phyloP scores from a whole-genome alignment of 2,329 filamentous ascomycete species.

The Pestalotiopsis sp. region DNA sequence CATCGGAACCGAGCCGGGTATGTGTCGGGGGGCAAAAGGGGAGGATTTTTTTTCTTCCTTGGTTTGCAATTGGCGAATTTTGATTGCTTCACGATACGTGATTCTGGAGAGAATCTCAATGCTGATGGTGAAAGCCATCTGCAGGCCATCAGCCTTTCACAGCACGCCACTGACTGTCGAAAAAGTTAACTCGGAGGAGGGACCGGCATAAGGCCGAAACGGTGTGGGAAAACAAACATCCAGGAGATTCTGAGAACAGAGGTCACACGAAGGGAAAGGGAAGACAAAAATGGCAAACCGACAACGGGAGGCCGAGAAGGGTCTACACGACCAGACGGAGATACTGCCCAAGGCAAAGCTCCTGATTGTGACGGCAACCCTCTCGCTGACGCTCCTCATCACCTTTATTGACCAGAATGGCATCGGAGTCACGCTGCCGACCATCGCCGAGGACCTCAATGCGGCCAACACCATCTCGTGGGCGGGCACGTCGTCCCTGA shows the following conservation, averaged over 20 bases:
- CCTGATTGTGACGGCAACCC: slow-evolving; percentile 29
- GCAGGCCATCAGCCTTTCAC: background rate
- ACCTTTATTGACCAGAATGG: slow-evolving; percentile 40
- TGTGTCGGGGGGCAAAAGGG: background rate
- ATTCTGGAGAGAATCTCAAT: background rate
- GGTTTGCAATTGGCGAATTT: background rate
- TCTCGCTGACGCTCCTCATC: slow-evolving; percentile 34
- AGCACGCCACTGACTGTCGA: background rate
- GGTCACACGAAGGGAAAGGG: background rate
- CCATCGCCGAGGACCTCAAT: slow-evolving; percentile 36
- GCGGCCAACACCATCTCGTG: slow-evolving; percentile 35
- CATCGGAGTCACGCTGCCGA: slow-evolving; percentile 37
- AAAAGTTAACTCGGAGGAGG: background rate
- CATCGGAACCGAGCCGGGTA: background rate
- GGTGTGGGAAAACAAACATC: background rate
- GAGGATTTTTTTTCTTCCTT: background rate
- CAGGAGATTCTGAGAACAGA: background rate
- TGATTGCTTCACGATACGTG: background rate
- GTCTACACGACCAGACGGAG: slow-evolving; percentile 12
- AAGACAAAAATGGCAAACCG: slow-evolving; percentile 8
- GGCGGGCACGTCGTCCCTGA: slow-evolving; percentile 39
- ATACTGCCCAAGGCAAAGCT: slow-evolving; percentile 34
- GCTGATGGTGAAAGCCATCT: background rate
- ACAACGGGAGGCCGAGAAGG: slow-evolving; percentile 12
- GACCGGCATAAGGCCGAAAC: background rate